These are phyloP conservation scores for Poterioochromonas sp. DNA, from an alignment of 352 stramenopile species.

Conservation along the genomic window DNA sequence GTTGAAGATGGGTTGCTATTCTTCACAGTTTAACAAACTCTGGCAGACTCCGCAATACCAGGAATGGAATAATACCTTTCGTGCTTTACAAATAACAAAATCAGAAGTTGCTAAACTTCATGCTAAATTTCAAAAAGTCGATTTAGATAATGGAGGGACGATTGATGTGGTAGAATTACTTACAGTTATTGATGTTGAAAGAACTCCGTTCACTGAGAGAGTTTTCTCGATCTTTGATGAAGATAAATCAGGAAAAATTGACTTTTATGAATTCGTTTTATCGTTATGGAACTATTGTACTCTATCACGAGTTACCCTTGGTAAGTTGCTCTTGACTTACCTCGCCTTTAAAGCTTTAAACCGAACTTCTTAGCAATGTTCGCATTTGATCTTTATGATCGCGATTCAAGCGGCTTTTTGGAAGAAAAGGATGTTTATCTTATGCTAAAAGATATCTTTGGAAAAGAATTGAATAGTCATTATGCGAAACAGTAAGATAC, in stretches of 20 bases:
- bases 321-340: background rate
- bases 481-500: constrained; percentile 26
- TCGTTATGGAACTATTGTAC: constrained; percentile 39
- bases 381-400: constrained; percentile 32
- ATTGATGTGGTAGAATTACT: constrained; percentile 35
- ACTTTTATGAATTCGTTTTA: constrained; percentile 44
- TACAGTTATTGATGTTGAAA: constrained; percentile 38
- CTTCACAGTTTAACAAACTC: too few relatives aligned
- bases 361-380: constrained; percentile 20
- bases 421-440: background rate
- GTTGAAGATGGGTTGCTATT: too few relatives aligned
- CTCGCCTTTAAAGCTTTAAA: background rate
- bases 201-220: constrained; percentile 38
- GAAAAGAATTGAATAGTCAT: background rate
- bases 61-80: background rate
- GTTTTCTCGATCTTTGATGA: constrained; percentile 44
- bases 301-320: background rate
- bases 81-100: background rate
- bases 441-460: constrained; percentile 31
- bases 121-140: background rate
- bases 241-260: constrained; percentile 40
- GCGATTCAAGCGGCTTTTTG: background rate
- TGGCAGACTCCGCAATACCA: too few relatives aligned
- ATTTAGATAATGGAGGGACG: background rate
- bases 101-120: constrained; percentile 2